Percentiles rank a stretch among this genome's conserved stretches.
Conservation (phyloP, 225 moss, liverwort and hornwort genomes). For the Bryoerythrophyllum caledonicum region DNA sequence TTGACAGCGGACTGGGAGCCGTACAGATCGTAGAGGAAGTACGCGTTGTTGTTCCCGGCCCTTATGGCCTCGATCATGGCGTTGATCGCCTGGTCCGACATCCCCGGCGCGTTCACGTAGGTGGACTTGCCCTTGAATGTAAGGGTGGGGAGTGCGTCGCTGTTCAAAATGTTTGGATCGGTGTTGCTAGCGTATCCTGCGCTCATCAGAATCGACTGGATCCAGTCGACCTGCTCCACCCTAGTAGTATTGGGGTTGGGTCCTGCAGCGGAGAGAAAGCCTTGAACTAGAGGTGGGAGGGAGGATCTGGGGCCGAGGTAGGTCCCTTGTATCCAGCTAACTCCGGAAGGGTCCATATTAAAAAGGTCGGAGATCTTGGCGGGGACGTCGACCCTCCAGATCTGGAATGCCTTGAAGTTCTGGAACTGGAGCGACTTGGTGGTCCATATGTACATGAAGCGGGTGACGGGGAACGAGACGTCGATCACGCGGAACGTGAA, state of each 20-base stretch:
- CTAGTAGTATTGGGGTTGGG: conserved; percentile 25
- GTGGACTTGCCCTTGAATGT: conserved; percentile 82
- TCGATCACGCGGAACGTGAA: too few species aligned
- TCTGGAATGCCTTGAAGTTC: conserved; percentile 59
- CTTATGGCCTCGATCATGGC: conserved; percentile 53
- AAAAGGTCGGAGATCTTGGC: conserved; percentile 61
- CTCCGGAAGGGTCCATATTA: conserved; percentile 63
- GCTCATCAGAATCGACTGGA: conserved; percentile 50
- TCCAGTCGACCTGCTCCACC: conserved; percentile 51
- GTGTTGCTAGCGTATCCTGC: conserved; percentile 34
- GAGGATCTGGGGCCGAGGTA: conserved; percentile 46
- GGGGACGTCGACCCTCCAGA: conserved; percentile 43
- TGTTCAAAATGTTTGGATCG: conserved; percentile 34
- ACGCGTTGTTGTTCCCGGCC: conserved; percentile 43
- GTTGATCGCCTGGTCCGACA: conserved; percentile 49
- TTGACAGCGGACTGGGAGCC: conserved; percentile 57
- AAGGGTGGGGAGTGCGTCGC: background rate
- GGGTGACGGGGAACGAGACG: too few species aligned
- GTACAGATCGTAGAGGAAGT: conserved; percentile 71
- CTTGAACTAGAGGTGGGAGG: conserved; percentile 21
- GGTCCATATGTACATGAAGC: too few species aligned
- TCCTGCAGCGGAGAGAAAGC: conserved; percentile 31
- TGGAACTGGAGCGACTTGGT: too few species aligned
- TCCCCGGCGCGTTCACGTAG: conserved; percentile 39
- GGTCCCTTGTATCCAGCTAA: conserved; percentile 51